A percentile compares a stretch with the other conserved stretches of the same genome.
phyloP scores from a whole-genome alignment of 1,284 basidiomycete genomes.

The Leccinum angustisporum region DNA sequence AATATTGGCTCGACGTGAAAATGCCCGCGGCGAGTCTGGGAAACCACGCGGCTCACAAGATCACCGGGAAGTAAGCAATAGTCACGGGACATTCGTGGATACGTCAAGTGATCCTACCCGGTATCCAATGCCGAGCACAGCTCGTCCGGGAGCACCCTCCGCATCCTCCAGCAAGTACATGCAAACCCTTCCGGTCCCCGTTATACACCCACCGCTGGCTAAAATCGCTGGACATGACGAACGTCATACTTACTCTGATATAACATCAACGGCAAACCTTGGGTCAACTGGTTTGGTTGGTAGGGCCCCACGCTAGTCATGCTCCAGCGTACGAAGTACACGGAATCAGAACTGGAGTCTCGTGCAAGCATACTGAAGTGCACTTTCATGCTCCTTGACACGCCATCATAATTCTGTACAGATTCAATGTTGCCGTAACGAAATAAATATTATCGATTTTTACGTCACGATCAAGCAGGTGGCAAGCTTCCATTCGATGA shows the following conservation, averaged over 20 bases:
- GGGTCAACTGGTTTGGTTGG: not conserved
- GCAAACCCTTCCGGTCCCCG: not conserved
- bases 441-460: no score
- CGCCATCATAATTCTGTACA: not conserved
- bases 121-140: not conserved
- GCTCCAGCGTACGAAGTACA: not conserved
- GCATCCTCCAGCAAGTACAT: not conserved
- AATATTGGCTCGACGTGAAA: not conserved
- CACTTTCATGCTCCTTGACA: not conserved
- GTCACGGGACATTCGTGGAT: conserved; percentile 21
- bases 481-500: no score
- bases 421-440: not conserved
- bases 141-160: not conserved
- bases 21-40: not conserved
- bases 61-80: conserved; percentile 22
- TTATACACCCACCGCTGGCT: conserved; percentile 1
- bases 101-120: not conserved
- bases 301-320: not conserved
- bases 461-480: no score
- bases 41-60: conserved; percentile 13
- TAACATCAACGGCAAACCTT: conserved; percentile 21
- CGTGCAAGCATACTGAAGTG: conserved; percentile 22
- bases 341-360: conserved; percentile 39
- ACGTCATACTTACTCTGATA: conserved; percentile 36
- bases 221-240: conserved; percentile 2